Base-by-base conservation (phyloP, 2,329 filamentous ascomycete species). In the Colletotrichum acutatum region DNA sequence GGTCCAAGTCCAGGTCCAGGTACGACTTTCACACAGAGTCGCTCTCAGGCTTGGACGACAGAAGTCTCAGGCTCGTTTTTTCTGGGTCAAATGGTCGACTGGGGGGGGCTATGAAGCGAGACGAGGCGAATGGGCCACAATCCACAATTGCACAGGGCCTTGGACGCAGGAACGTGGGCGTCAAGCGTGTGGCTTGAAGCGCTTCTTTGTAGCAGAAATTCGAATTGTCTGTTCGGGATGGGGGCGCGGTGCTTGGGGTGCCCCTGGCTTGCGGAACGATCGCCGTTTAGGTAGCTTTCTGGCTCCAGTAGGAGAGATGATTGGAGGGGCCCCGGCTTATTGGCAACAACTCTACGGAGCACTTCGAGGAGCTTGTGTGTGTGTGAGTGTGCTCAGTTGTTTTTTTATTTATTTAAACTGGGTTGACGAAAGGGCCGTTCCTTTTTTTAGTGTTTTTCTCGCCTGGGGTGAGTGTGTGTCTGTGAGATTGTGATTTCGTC, bases 161-260 rank as follows among this genome's bases (percentile, higher is more conserved):
- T 49, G 42, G 56, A 61, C 9, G 66, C 49, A 62, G 24, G 58
- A 56, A 24, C n/a, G 61, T 60, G 57, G 57, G 57, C 57, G 32
- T 42, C 11, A 34, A 22, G 42, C 14, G 49, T 69, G 66, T 73
- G 71, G 71, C 71, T 73, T 73, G 66, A 71, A 37, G 66, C 66
- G 71, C 61, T 73, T 60, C 71, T 73, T 73, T 66, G 71, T 73
- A 73, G 67, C 71, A 73, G 67, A 73, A 66, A 57, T 66, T 58
- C 71, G 60, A 61, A 61, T 66, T 58, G 70, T 60, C 71, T 61
- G 66, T 64, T 26, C 42, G 28, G 28, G 53, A 58, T 24, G 34
- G 68, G 58, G 58, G 59, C 32, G 58, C 30, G 52, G 26, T 49
- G 67, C n/a, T 66, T 12, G 60, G 65, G 60, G 46, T 56, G 66